Conservation (phyloP, 176 grass and related monocot genomes). For the Canna indica region DNA sequence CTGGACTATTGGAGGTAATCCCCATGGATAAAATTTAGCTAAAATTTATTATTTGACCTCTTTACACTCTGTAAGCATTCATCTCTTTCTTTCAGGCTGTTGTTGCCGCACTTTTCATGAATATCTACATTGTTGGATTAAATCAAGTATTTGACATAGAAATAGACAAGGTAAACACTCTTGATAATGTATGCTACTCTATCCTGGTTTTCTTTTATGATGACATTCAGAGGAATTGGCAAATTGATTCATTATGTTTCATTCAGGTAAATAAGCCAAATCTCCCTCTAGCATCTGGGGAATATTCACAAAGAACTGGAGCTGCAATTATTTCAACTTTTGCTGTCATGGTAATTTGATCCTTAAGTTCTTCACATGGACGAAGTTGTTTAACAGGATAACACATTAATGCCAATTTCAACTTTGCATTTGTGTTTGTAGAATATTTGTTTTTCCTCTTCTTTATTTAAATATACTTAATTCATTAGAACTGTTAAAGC, state of each 20-base stretch:
- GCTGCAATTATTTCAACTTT: conserved; percentile 60
- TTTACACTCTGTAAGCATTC: conserved; percentile 1
- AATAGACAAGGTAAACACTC: conserved; percentile 98
- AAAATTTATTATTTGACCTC: neutral
- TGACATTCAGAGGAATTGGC: neutral
- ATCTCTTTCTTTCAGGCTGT: conserved; percentile 2
- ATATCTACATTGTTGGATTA: conserved; percentile 96
- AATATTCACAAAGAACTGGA: conserved; percentile 74
- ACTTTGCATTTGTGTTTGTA: neutral
- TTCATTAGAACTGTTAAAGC: neutral
- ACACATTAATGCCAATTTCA: neutral
- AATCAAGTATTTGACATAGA: conserved; percentile 94
- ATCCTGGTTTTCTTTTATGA: neutral
- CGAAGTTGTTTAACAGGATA: neutral
- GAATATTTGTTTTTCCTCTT: neutral
- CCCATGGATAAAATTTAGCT: conserved; percentile 21
- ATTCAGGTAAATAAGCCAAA: conserved; percentile 88
- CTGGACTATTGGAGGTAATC: conserved; percentile 74
- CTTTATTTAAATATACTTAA: neutral
- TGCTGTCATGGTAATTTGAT: conserved; percentile 31
- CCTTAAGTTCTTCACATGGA: neutral
- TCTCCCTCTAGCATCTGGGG: conserved; percentile 89
- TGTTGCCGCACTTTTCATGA: conserved; percentile 80
- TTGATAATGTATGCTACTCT: neutral
- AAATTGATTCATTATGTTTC: conserved; percentile 6